Base-by-base conservation (phyloP, 1,284 basidiomycete species). In the Fomitopsis palustris region DNA sequence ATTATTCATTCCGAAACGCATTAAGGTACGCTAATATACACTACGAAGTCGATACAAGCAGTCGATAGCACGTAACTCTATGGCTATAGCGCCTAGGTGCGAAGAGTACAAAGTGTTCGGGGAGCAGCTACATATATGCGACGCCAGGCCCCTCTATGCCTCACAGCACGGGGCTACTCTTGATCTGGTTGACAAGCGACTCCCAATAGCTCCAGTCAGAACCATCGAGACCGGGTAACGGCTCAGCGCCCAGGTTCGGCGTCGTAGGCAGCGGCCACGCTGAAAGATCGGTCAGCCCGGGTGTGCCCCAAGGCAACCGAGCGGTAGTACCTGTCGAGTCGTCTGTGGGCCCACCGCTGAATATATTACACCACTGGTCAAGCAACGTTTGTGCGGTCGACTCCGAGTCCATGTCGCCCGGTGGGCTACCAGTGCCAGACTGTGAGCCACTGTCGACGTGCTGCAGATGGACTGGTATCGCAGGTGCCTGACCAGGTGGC, bases 171-270 rank as follows among this genome's bases (percentile, higher is more conserved):
- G 79, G 80, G 27, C 75, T 82, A 49, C 81, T 81, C 60, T 87
- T 85, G 59, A 92, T 88, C 66, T 89, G 87, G 67, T 85, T 88
- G 16, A 92, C 87, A 61, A 92, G 71, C 33, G 83, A 85, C 71
- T 92, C 90, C 90, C 90, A 92, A 67, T 92, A 92, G 61, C 77
- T 85, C 82, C 87, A 90, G 72, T 92, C 90, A 29, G 84, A 81
- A 14, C 85, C 84, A 62, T 89, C 88, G 43, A 83, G 65, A 14
- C 78, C 80, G 54, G 76, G 72, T 55, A 83, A 57, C 7, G 66
- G 29, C 8, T 68, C 68, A 56, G 42, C 55, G 39, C 67, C 65
- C 37, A 63, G 49, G 4, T 67, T 66, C 43, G 62, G 59, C 7
- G 65, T 63, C 23, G 61, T 60, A 29, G 67, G 55, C 29, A 81